These are phyloP conservation scores for Annulohypoxylon nitens DNA, from an alignment of 495 filamentous ascomycete genomes.

Conservation along the genomic window DNA sequence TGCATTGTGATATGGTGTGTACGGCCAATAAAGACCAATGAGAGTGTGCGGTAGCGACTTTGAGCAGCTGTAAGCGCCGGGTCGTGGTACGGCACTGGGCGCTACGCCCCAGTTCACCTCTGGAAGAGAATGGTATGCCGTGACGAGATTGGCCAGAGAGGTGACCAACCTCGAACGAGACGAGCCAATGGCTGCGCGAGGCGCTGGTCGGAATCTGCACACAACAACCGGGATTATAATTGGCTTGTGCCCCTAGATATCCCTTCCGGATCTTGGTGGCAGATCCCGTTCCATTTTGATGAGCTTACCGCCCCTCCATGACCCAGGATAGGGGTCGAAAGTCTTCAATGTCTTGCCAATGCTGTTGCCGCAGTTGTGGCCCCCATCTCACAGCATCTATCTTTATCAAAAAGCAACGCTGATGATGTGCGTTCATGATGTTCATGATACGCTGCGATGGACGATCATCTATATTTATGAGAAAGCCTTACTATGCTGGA, in stretches of 20 bases:
- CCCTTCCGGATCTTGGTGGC: conserved; percentile 40
- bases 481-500: conserved; percentile 14
- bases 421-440: conserved; percentile 16
- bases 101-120: conserved; percentile 45
- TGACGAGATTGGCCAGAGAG: conserved; percentile 43
- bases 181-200: conserved; percentile 37
- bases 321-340: conserved; percentile 29
- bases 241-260: conserved; percentile 32
- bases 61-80: conserved; percentile 50
- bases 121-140: conserved; percentile 33
- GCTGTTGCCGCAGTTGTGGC: conserved; percentile 19
- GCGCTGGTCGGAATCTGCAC: conserved; percentile 36
- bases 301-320: conserved; percentile 26
- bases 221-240: conserved; percentile 25
- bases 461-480: conserved; percentile 24
- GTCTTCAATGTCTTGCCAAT: conserved; percentile 16
- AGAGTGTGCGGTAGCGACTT: conserved; percentile 36
- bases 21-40: conserved; percentile 46
- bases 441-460: conserved; percentile 25
- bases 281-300: conserved; percentile 33
- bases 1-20: conserved; percentile 47
- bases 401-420: conserved; percentile 26
- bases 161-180: conserved; percentile 21
- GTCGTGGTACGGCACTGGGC: conserved; percentile 44
- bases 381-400: conserved; percentile 25